A percentile compares a stretch with the other conserved stretches of the same genome.
Conservation (phyloP, 305 asterid species). For the Fraxinus floribunda region DNA sequence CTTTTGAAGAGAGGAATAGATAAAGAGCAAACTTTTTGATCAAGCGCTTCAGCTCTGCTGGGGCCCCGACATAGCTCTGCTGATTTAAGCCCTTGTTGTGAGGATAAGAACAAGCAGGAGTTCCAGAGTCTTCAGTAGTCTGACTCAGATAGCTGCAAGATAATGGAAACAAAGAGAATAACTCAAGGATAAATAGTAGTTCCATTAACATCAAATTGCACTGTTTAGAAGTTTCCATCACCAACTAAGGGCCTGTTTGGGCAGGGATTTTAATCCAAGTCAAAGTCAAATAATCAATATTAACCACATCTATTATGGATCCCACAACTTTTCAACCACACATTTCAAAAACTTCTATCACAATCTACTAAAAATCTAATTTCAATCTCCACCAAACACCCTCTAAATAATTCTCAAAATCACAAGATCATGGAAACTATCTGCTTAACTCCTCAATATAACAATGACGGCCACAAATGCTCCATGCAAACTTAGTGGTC, state of each 20-base stretch:
- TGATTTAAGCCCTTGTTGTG: slow-evolving; percentile 23
- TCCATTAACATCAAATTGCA: not conserved
- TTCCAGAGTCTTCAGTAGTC: slow-evolving; percentile 24
- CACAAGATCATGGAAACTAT: not conserved
- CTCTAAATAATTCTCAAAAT: not conserved
- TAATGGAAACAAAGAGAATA: not conserved
- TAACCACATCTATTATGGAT: too few species aligned
- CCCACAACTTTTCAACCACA: too few species aligned
- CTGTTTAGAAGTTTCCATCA: not conserved
- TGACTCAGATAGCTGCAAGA: slow-evolving; percentile 21
- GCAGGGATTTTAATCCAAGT: too few species aligned
- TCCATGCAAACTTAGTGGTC: not conserved
- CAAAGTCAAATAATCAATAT: too few species aligned
- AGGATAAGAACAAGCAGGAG: slow-evolving; percentile 21
- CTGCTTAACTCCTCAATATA: not conserved
- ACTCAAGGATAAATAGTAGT: not conserved
- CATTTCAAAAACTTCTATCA: too few species aligned
- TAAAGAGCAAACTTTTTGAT: slow-evolving; percentile 37
- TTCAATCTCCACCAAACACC: too few species aligned
- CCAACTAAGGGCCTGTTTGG: not conserved
- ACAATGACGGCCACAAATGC: not conserved
- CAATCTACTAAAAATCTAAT: too few species aligned
- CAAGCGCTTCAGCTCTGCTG: slow-evolving; percentile 35
- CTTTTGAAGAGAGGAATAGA: not conserved
- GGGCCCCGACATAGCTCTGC: slow-evolving; percentile 15